Evolutionary conservation across 495 filamentous ascomycete species (phyloP), one percentile per base, ranked within the genome.

Genomic region (Xylaria bambusicola): DNA sequence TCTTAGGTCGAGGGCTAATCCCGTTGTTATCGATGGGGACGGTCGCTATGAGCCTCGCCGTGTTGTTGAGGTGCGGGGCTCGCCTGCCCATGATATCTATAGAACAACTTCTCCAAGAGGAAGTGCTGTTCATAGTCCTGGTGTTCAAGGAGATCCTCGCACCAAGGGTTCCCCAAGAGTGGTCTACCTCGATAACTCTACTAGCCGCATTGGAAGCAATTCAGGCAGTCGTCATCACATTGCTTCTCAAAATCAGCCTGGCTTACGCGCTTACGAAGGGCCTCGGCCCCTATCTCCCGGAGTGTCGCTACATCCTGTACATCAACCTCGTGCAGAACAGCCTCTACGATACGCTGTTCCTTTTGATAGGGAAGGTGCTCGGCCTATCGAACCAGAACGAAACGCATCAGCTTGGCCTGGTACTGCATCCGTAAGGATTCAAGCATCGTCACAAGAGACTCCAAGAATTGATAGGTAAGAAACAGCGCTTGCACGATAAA

Each of bases 1-100:
- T 57, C 24, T 35, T 62, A 66, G 68, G 31, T 57, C 48, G 13
- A 66, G 66, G 36, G 63, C 61, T 48, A 46, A 66, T 49, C 68
- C 61, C 7, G 54, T 68, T 23, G 10, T 70, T 29, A 50, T 68
- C 40, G 57, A 60, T 58, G 53, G 62, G 38, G 62, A 63, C 5
- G 3, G 21, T 18, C 17, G 17, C 29, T 49, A 35, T 35, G 57
- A 52, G 46, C 62, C 62, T 56, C 65, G 62, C 52, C 62, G 63
- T 52, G 62, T 70, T 48, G 54, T 69, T 27, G 64, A 63, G 56
- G 47, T 64, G 42, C 67, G 58, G 52, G 54, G 60, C 10, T 49
- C 58, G 41, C 62, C 58, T 29, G 54, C 35, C 21, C 44, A 45
- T 48, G 47, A 46, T 21, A 60, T 51, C 1, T 64, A 41, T 9